Conservation (phyloP, 2,329 filamentous ascomycete species). For the Monascus ruber region DNA sequence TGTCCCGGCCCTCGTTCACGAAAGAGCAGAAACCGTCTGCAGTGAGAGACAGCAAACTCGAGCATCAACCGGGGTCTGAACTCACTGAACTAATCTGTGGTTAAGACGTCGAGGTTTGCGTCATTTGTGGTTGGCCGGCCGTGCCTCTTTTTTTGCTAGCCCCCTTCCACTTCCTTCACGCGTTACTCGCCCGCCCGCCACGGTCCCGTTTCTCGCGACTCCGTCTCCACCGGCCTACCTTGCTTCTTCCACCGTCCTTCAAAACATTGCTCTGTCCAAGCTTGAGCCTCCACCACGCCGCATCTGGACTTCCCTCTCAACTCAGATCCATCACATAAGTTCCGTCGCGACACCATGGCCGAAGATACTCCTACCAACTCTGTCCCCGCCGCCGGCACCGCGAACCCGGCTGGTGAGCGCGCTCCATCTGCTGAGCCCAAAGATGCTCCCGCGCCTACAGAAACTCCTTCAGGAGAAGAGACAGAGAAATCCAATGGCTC, state of each 20-base stretch:
- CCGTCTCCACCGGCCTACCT: neutral
- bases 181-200: slow-evolving; percentile 1
- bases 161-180: neutral
- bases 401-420: slow-evolving; percentile 22
- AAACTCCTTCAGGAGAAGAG: slow-evolving; percentile 12
- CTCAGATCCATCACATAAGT: neutral
- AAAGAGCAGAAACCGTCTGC: too few relatives aligned
- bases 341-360: slow-evolving; percentile 24
- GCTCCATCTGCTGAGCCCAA: slow-evolving; percentile 16
- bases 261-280: slow-evolving; percentile 1
- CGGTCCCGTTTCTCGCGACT: slow-evolving; percentile 1
- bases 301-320: neutral
- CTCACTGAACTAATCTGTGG: too few relatives aligned
- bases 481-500: slow-evolving; percentile 13
- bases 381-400: slow-evolving; percentile 17
- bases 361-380: slow-evolving; percentile 25
- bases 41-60: too few relatives aligned
- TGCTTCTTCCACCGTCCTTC: slow-evolving; percentile 1
- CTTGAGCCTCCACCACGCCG: slow-evolving; percentile 3
- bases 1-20: too few relatives aligned
- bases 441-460: slow-evolving; percentile 9
- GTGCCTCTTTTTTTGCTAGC: slow-evolving; percentile 1
- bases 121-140: slow-evolving; percentile 6
- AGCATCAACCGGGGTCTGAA: too few relatives aligned
- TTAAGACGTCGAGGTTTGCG: slow-evolving; percentile 6